Conservation (phyloP, 176 grass and related monocot species). For the Leersia perrieri region DNA sequence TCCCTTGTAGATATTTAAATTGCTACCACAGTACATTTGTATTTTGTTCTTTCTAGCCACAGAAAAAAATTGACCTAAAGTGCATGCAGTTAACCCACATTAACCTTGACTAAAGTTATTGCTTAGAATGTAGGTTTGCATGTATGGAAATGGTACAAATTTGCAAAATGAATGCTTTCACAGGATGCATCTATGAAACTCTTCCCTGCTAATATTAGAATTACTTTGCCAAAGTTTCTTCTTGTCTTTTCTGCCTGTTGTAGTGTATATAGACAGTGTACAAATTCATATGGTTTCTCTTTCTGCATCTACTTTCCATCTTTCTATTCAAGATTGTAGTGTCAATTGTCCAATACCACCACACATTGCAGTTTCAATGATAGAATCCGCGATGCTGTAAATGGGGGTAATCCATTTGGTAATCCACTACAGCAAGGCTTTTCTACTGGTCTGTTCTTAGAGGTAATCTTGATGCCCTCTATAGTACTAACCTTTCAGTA, state of each 20-base stretch:
- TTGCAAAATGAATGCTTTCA: neutral
- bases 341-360: neutral
- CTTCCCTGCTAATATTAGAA: neutral
- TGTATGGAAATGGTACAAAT: neutral
- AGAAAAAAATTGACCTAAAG: neutral
- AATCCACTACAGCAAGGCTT: slow-evolving; percentile 91
- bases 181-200: neutral
- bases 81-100: neutral
- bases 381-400: slow-evolving; percentile 88
- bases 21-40: neutral
- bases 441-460: slow-evolving; percentile 75
- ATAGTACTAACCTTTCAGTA: neutral
- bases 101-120: neutral
- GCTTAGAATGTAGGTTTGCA: neutral
- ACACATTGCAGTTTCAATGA: slow-evolving; percentile 81
- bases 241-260: neutral
- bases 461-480: slow-evolving; percentile 44
- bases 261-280: neutral
- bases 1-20: neutral
- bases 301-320: neutral
- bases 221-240: neutral
- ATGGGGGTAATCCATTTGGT: slow-evolving; percentile 86
- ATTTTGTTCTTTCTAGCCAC: neutral
- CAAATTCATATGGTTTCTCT: neutral
- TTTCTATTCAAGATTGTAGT: neutral